Conservation (phyloP, 2,329 filamentous ascomycete species). For the Xylariaceae sp. region DNA sequence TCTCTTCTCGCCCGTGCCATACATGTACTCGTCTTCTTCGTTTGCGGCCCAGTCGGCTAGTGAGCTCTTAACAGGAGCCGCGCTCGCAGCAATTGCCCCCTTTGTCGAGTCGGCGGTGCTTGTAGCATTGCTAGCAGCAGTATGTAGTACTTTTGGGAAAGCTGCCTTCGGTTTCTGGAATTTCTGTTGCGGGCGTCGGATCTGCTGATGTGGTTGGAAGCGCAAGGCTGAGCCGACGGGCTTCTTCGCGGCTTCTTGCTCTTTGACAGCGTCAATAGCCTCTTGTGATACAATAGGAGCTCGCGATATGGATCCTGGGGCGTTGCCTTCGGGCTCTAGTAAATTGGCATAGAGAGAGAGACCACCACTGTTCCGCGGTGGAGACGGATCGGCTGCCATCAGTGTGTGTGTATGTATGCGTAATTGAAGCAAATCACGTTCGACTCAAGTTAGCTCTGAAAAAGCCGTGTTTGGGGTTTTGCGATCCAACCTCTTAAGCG, state of each 20-base stretch:
- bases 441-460: too few relatives aligned
- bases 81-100: constrained; percentile 24
- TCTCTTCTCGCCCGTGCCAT: constrained; percentile 67
- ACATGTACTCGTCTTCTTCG: constrained; percentile 82
- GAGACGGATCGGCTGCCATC: constrained; percentile 41
- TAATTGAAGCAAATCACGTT: too few relatives aligned
- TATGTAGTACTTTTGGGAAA: constrained; percentile 56
- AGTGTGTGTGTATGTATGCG: not conserved
- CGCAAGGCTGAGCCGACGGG: constrained; percentile 70
- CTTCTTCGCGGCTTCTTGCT: constrained; percentile 67
- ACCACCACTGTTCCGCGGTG: constrained; percentile 54
- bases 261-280: constrained; percentile 51
- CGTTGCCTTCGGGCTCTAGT: constrained; percentile 63
- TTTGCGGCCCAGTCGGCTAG: constrained; percentile 82
- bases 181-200: constrained; percentile 77
- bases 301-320: constrained; percentile 73
- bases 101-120: constrained; percentile 27
- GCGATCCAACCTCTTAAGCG: too few relatives aligned
- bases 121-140: constrained; percentile 40
- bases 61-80: constrained; percentile 64
- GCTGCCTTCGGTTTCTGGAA: constrained; percentile 63
- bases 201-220: constrained; percentile 73
- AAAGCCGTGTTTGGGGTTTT: too few relatives aligned
- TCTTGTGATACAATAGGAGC: constrained; percentile 76
- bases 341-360: constrained; percentile 87